These are phyloP conservation scores for Termitomyces bulborhizus DNA, from an alignment of 768 basidiomycete genomes.

Conservation along the genomic window DNA sequence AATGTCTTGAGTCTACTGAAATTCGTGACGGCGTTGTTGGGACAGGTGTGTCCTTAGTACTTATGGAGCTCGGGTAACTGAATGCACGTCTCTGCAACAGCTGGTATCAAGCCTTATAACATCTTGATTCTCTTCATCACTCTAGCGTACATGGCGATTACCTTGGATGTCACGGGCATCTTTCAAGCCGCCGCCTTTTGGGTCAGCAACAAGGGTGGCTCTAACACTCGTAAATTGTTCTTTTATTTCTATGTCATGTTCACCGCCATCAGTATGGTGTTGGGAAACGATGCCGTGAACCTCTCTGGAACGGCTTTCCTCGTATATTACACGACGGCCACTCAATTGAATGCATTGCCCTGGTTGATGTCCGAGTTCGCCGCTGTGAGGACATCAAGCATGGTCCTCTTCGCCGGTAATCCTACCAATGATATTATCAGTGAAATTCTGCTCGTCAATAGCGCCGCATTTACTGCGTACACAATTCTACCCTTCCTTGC, in stretches of 20 bases:
- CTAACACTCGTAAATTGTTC: slow-evolving; percentile 67
- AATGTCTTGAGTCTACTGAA: slow-evolving; percentile 38
- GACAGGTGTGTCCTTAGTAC: not conserved
- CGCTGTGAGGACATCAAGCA: slow-evolving; percentile 73
- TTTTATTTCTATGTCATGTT: slow-evolving; percentile 82
- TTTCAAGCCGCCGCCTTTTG: slow-evolving; percentile 84
- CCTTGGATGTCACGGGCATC: slow-evolving; percentile 74
- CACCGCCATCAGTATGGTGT: slow-evolving; percentile 63
- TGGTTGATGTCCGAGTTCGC: slow-evolving; percentile 77
- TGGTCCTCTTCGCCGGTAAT: slow-evolving; percentile 79
- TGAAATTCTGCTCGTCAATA: slow-evolving; percentile 77
- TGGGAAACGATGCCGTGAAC: slow-evolving; percentile 96
- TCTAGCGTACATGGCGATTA: slow-evolving; percentile 89
- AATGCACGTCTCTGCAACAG: slow-evolving; percentile 33
- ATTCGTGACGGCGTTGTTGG: not conserved
- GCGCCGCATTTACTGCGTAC: slow-evolving; percentile 76
- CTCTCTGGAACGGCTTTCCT: slow-evolving; percentile 88
- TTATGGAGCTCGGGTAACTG: slow-evolving; percentile 65
- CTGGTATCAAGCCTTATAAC: slow-evolving; percentile 80
- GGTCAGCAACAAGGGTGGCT: slow-evolving; percentile 77
- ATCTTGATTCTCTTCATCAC: slow-evolving; percentile 92
- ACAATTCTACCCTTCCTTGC: slow-evolving; percentile 77
- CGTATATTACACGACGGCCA: slow-evolving; percentile 77
- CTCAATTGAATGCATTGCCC: slow-evolving; percentile 24
- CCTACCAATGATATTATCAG: slow-evolving; percentile 93